phyloP scores from a whole-genome alignment of 371 early-diverging fungal genomes.

The Cokeromyces recurvatus region DNA sequence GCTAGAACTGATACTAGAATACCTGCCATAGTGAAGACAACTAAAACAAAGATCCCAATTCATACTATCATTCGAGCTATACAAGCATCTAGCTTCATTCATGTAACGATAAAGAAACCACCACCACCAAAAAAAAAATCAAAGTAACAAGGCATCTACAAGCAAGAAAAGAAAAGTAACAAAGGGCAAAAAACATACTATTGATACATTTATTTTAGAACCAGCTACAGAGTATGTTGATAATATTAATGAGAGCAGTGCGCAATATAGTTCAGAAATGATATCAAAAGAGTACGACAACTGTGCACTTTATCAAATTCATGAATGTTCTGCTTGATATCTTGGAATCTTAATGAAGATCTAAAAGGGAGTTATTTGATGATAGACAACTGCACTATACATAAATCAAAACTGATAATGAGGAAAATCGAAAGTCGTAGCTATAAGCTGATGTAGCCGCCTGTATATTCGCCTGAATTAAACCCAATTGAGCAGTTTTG shows the following conservation, averaged over 20 bases:
- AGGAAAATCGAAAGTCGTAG: too few species aligned
- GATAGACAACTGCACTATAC: too few species aligned
- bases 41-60: neutral
- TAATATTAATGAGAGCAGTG: slow-evolving; percentile 15
- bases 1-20: slow-evolving; percentile 2
- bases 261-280: too few species aligned
- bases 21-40: slow-evolving; percentile 4
- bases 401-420: too few species aligned
- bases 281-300: slow-evolving; percentile 16
- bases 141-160: too few species aligned
- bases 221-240: slow-evolving; percentile 15
- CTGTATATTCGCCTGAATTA: slow-evolving; percentile 10
- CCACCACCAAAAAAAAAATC: slow-evolving; percentile 5
- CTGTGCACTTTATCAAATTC: slow-evolving; percentile 10
- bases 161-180: too few species aligned
- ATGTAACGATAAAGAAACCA: slow-evolving; percentile 7
- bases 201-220: slow-evolving; percentile 8
- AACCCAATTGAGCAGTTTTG: slow-evolving; percentile 7
- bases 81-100: slow-evolving; percentile 9
- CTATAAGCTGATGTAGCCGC: slow-evolving; percentile 10
- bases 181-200: slow-evolving; percentile 10
- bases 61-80: slow-evolving; percentile 10
- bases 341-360: slow-evolving; percentile 11
- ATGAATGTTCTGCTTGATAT: slow-evolving; percentile 14
- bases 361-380: too few species aligned